phyloP scores from a whole-genome alignment of 768 basidiomycete genomes.

The Amanita pseudoporphyria region DNA sequence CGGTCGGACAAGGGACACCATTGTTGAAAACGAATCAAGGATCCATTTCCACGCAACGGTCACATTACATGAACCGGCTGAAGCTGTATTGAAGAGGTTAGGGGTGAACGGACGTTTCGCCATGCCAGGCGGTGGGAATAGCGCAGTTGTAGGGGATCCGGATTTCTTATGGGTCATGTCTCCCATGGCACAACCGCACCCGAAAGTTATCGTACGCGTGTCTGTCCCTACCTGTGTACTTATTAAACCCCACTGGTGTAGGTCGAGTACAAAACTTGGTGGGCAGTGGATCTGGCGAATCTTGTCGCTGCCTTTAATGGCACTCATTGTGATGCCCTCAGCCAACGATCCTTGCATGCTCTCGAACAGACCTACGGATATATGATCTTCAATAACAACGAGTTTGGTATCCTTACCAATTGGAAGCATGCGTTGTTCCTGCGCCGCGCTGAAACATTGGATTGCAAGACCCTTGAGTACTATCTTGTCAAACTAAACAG shows the following conservation, averaged over 20 bases:
- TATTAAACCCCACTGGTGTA: constrained; percentile 1
- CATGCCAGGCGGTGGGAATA: not conserved
- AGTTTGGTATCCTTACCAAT: constrained; percentile 12
- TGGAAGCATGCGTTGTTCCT: constrained; percentile 12
- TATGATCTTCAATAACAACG: constrained; percentile 13
- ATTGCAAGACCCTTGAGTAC: constrained; percentile 8
- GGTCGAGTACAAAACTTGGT: constrained; percentile 8
- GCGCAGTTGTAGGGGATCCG: not conserved
- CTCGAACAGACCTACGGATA: constrained; percentile 13
- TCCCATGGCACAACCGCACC: not conserved
- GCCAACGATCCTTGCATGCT: constrained; percentile 8
- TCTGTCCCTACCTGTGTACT: constrained; percentile 1
- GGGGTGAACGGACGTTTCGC: constrained; percentile 5
- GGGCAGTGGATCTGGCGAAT: constrained; percentile 8
- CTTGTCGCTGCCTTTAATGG: not conserved
- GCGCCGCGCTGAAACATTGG: constrained; percentile 7
- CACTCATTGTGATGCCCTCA: not conserved
- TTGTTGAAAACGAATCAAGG: not conserved
- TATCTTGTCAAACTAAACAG: constrained; percentile 8
- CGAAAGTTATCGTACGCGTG: constrained; percentile 8
- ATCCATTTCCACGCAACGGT: constrained; percentile 6
- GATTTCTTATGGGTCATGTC: constrained; percentile 4
- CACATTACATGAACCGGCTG: constrained; percentile 7
- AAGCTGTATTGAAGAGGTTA: constrained; percentile 6
- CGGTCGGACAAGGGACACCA: not conserved